Conservation (phyloP, 1,284 basidiomycete species). For the Ganoderma sinense region DNA sequence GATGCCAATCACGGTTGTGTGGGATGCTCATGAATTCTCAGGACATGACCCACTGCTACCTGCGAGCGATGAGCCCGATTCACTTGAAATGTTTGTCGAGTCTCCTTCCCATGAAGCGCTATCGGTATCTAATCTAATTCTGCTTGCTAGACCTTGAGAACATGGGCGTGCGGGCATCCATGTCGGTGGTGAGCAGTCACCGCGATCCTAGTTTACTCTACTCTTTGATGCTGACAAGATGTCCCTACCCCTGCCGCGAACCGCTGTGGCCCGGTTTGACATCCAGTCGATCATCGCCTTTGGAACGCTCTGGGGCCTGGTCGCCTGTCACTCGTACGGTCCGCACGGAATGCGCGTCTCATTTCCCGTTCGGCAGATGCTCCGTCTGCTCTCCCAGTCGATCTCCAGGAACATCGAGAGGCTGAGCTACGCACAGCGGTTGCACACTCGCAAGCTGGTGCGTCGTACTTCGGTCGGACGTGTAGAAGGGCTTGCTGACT, state of each 20-base stretch:
- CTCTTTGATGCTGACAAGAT: neutral
- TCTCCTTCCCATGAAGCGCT: conserved; percentile 3
- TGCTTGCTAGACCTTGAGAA: conserved; percentile 70
- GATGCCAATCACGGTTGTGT: neutral
- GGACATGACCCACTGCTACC: conserved; percentile 90
- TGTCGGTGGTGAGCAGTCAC: conserved; percentile 74
- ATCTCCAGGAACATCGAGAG: conserved; percentile 89
- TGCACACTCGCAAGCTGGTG: conserved; percentile 81
- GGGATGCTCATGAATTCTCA: conserved; percentile 31
- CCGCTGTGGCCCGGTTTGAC: neutral
- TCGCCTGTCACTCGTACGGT: conserved; percentile 88
- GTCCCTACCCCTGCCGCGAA: neutral
- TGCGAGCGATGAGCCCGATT: conserved; percentile 91
- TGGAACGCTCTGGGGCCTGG: conserved; percentile 85
- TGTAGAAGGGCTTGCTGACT: conserved; percentile 19
- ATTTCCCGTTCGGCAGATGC: conserved; percentile 86
- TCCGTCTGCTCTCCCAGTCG: conserved; percentile 82
- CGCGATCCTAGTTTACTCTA: neutral
- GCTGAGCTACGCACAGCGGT: conserved; percentile 80
- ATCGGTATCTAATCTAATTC: neutral
- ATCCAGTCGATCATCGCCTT: conserved; percentile 84
- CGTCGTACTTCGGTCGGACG: conserved; percentile 7
- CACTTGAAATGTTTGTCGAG: conserved; percentile 77
- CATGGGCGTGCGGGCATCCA: conserved; percentile 84
- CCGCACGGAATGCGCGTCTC: conserved; percentile 83